Base-by-base conservation (phyloP, 495 filamentous ascomycete genomes). In the Podospora bellae-mahoneyi region DNA sequence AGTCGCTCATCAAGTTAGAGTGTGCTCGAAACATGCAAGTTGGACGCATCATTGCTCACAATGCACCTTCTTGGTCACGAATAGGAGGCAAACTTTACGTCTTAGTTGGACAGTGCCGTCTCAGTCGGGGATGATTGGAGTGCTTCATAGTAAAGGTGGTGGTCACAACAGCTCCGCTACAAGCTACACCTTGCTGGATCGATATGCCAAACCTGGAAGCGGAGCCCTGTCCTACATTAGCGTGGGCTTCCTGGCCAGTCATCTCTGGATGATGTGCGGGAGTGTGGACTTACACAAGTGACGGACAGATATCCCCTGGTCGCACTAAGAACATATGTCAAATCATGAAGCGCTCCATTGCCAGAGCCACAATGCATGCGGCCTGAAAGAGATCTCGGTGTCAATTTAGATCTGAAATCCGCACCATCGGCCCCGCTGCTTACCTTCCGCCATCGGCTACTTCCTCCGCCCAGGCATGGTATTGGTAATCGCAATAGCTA, bases 221-320 rank as follows among this genome's bases (percentile, higher is more conserved):
- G 57, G 57, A 68, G 16, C n/a, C 62, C 39, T 19, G 62, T 34
- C 56, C 16, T 64, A 62, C 67, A 62, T 69, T 69, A 66, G 68
- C 68, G 68, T 44, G 53, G 2, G n/a, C 28, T 6, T 20, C 7
- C n/a, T 15, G 59, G 18, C 68, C 68, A 66, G 28, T 63, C 62
- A 68, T 30, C 55, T 64, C 62, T n/a, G 20, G 60, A 58, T 54
- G 20, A 7, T 13, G 3, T 2, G 28, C 48, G 48, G 32, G 20
- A 39, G 63, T 53, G 60, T 48, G 19, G 64, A 27, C 20, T 65
- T 58, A 48, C 39, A 48, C 39, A 13, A 16, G 7, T 48, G 39
- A 48, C 39, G 13, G 39, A 13, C 39, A 48, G 39, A 48, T 48
- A 10, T 16, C 13, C 23, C n/a, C 55, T 26, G n/a, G 55, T 26